Evolutionary conservation across 371 early-diverging fungal species (phyloP).

Genomic region (Rhizopus delemar): DNA sequence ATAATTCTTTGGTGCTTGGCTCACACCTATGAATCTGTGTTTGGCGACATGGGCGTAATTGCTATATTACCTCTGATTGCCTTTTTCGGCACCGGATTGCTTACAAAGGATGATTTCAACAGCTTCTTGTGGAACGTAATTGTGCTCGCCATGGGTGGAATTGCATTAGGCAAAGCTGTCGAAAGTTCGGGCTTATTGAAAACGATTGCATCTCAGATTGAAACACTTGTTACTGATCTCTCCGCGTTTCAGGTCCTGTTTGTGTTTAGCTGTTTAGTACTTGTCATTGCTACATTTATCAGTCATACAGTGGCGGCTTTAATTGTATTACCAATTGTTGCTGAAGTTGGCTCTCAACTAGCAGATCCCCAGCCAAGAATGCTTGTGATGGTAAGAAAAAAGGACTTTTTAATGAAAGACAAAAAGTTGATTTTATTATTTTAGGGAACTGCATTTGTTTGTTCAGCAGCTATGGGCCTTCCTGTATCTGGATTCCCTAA

Average conservation of each 20-base stretch:
- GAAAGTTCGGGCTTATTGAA: conserved; percentile 75
- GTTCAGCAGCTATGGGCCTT: conserved; percentile 83
- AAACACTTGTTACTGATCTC: conserved; percentile 62
- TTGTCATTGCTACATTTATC: conserved; percentile 89
- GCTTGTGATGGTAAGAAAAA: conserved; percentile 75
- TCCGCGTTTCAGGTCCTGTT: conserved; percentile 69
- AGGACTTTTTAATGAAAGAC: not conserved
- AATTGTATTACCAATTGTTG: conserved; percentile 82
- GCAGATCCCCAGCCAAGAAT: conserved; percentile 86
- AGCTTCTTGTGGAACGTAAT: conserved; percentile 77
- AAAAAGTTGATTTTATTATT: not conserved
- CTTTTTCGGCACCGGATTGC: conserved; percentile 77
- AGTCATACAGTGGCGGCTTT: conserved; percentile 93
- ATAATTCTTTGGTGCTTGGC: conserved; percentile 82
- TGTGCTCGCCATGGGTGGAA: conserved; percentile 89
- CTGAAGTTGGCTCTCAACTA: conserved; percentile 70
- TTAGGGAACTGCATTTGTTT: conserved; percentile 71
- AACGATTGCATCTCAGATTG: conserved; percentile 73
- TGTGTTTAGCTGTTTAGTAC: conserved; percentile 67
- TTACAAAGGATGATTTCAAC: conserved; percentile 86
- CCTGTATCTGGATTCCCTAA: conserved; percentile 84
- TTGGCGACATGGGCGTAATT: conserved; percentile 86
- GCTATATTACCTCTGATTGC: conserved; percentile 78
- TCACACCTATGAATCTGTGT: conserved; percentile 53
- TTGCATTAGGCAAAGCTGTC: conserved; percentile 80